Evolutionary conservation across 2,329 filamentous ascomycete species (phyloP), one percentile per base, ranked within the genome.

Genomic region (Apiospora aurea): DNA sequence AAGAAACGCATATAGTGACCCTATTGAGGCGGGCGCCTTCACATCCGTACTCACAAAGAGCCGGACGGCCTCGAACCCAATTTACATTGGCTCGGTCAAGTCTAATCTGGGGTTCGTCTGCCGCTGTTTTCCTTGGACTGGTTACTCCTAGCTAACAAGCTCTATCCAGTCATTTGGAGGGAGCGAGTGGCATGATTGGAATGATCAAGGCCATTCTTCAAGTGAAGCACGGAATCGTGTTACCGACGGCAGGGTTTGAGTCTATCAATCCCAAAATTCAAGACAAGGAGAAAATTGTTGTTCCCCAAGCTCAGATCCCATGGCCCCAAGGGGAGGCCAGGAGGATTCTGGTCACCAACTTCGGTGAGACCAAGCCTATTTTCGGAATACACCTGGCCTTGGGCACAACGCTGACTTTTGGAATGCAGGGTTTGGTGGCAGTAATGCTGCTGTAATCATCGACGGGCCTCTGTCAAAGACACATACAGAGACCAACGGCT

Each of bases 171-270:
- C 81, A 82, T 71, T 73, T 78, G 14, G 81, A 82, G 72, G 78
- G 77, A 24, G 79, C 77, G 10, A 79, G 77, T 69, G 81, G 80
- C 24, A 75, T 82, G 41, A 75, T 79, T 1, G 78, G 77, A 8
- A 71, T 82, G 38, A 78, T 82, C 70, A 82, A 82, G 72, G 73
- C 76, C 4, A 75, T 78, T 13, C 72, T 82, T 14, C 71, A 83
- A 75, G 73, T 87, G 3, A 83, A 86, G 73, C 81, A 82, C 51
- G 82, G 81, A 0, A 79, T 84, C 21, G 81, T 86, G 21, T 79
- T 82, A 11, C 83, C 84, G 2, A 85, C 84, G 72, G 77, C 76
- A 46, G 81, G 83, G 51, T 85, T 85, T 66, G 76, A 80, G 24
- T 81, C 75, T 24, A 75, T 78, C 1, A 86, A 86, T 51, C 73